Base-by-base conservation (phyloP, 768 basidiomycete genomes). In the Serendipita indica region DNA sequence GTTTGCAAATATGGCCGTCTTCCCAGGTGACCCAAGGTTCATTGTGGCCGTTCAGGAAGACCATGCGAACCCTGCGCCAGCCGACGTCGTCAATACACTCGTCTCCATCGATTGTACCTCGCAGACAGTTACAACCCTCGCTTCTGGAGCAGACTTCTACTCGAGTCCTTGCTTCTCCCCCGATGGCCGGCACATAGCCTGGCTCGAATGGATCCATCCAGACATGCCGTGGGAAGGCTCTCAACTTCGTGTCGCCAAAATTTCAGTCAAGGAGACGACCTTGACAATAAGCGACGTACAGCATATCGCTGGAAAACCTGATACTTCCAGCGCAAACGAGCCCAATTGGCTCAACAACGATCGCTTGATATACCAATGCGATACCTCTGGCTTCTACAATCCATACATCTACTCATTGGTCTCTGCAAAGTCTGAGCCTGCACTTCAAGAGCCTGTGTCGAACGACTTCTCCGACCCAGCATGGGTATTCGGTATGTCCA, bases 161-260 rank as follows among this genome's bases (percentile, higher is more conserved):
- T 74, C 76, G 41, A 67, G 73, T 1, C 80, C 84, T 0, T 69
- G 67, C 27, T 82, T 84, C 70, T 79, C 79, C 30, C 76, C 80
- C 0, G 76, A 81, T 61, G 85, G 83, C 0, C 71, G 67, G 33
- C 73, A 71, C 57, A 63, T 87, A 16, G 76, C 74, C 0, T 89
- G 81, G 80, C 71, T 79, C 39, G 74, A 82, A 61, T 86, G 84
- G 86, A 74, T 68, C 61, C 59, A 57, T 16, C 82, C 82, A 0
- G 75, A 81, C 61, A 81, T 83, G 81, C 79, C 85, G 13, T 89
- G 84, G 83, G 79, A 84, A 63, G 82, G 80, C 2, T 71, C 75
- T 0, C 69, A 77, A 63, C 72, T 86, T 60, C 72, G 75, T 65
- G 64, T 81, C 33, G 83, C 77, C 0, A 70, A 77, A n/a, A 70